These are phyloP conservation scores for Ophiostoma ulmi DNA, from an alignment of 2,329 filamentous ascomycete genomes.

Conservation along the genomic window DNA sequence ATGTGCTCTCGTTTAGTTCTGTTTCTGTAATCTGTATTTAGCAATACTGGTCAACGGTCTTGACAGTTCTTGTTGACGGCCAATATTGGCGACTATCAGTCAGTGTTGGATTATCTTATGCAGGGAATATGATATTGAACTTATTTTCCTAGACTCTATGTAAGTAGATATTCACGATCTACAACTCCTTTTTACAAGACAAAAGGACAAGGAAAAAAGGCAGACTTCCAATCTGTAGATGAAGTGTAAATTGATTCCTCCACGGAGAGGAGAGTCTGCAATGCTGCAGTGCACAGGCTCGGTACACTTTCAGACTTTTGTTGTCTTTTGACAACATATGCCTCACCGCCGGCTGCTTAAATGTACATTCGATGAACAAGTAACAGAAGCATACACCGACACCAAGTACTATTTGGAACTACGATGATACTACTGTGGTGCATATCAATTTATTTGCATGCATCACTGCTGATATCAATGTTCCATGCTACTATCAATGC, in stretches of 20 bases:
- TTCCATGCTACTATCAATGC: neutral
- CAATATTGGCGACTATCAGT: neutral
- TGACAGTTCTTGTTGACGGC: neutral
- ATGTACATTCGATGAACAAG: neutral
- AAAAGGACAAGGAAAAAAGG: neutral
- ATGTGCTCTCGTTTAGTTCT: neutral
- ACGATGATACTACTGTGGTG: neutral
- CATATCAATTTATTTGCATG: neutral
- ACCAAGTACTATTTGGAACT: neutral
- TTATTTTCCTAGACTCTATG: neutral
- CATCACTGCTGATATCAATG: neutral
- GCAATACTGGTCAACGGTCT: neutral
- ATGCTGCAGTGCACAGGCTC: too few species aligned
- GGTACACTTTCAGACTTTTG: neutral
- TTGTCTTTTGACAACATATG: neutral
- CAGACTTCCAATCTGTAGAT: too few species aligned
- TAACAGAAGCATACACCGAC: neutral
- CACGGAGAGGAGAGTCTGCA: too few species aligned
- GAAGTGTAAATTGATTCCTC: too few species aligned
- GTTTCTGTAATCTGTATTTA: neutral
- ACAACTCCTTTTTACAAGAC: neutral
- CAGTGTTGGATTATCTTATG: neutral
- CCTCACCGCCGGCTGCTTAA: constrained; percentile 1
- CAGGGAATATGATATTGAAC: neutral
- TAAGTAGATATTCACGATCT: neutral